Evolutionary conservation across 805 yeast genomes (phyloP).

Genomic region (Hanseniaspora jakobsenii): DNA sequence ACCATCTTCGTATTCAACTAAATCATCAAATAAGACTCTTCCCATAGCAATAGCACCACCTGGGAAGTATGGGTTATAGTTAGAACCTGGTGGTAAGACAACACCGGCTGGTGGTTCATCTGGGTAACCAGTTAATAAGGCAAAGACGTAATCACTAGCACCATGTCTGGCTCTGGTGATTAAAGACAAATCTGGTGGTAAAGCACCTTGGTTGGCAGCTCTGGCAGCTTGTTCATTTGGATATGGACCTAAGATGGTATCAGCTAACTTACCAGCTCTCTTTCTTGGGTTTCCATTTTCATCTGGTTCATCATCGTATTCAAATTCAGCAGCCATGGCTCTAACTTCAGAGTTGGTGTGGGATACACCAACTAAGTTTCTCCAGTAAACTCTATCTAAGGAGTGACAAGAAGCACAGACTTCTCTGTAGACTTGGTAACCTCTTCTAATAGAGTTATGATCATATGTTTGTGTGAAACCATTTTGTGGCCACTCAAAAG

Average conservation of each 20-base stretch:
- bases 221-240: slow-evolving; percentile 98
- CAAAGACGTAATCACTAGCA: slow-evolving; percentile 87
- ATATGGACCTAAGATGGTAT: slow-evolving; percentile 88
- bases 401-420: slow-evolving; percentile 99
- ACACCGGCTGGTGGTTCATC: slow-evolving; percentile 99
- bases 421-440: slow-evolving; percentile 96
- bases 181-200: slow-evolving; percentile 94
- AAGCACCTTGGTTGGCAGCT: slow-evolving; percentile 98
- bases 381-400: slow-evolving; percentile 93
- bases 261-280: slow-evolving; percentile 97
- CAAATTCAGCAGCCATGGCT: slow-evolving; percentile 89
- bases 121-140: slow-evolving; percentile 95
- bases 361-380: slow-evolving; percentile 92
- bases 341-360: slow-evolving; percentile 84
- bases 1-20: slow-evolving; percentile 98
- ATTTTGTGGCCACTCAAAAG: slow-evolving; percentile 83
- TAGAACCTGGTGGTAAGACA: slow-evolving; percentile 78
- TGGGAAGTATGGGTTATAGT: slow-evolving; percentile 99
- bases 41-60: slow-evolving; percentile 99
- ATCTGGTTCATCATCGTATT: slow-evolving; percentile 97
- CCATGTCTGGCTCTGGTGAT: slow-evolving; percentile 99
- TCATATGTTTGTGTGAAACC: slow-evolving; percentile 87
- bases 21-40: slow-evolving; percentile 91
- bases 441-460: slow-evolving; percentile 95
- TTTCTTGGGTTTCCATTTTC: slow-evolving; percentile 96